These are phyloP conservation scores for Stropharia rugosoannulata DNA, from an alignment of 768 basidiomycete species.

Conservation along the genomic window DNA sequence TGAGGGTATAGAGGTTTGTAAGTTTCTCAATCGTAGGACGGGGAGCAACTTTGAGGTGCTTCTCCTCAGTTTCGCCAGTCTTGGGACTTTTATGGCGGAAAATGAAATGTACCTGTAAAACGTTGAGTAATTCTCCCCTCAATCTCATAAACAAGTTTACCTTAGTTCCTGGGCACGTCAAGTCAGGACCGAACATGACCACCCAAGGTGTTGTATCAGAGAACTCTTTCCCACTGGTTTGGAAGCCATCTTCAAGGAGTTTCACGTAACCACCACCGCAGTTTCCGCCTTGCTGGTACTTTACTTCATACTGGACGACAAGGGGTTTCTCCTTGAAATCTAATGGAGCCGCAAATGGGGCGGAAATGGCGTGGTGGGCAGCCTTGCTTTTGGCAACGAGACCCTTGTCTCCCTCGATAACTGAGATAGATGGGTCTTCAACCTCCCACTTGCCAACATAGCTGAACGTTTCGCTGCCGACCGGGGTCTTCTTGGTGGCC, in stretches of 20 bases:
- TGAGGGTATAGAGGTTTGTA: constrained; percentile 92
- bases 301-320: constrained; percentile 98
- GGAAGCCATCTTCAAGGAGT: constrained; percentile 91
- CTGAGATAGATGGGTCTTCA: constrained; percentile 77
- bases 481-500: constrained; percentile 97
- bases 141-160: constrained; percentile 29
- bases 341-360: constrained; percentile 76
- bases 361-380: constrained; percentile 98
- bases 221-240: constrained; percentile 90
- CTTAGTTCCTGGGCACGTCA: constrained; percentile 92
- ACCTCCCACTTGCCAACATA: constrained; percentile 98
- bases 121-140: not conserved
- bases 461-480: constrained; percentile 93
- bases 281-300: constrained; percentile 98
- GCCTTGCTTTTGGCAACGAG: constrained; percentile 97
- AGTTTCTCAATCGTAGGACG: constrained; percentile 85
- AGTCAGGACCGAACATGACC: constrained; percentile 97
- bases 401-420: constrained; percentile 84
- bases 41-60: constrained; percentile 85
- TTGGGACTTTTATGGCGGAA: constrained; percentile 97
- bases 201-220: constrained; percentile 93
- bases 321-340: constrained; percentile 83
- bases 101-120: constrained; percentile 89
- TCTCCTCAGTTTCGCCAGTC: constrained; percentile 94
- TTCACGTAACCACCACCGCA: constrained; percentile 99